Evolutionary conservation across 225 moss, liverwort and hornwort species (phyloP), one percentile per base, ranked within the genome.

Genomic region (Pseudoscleropodium purum): DNA sequence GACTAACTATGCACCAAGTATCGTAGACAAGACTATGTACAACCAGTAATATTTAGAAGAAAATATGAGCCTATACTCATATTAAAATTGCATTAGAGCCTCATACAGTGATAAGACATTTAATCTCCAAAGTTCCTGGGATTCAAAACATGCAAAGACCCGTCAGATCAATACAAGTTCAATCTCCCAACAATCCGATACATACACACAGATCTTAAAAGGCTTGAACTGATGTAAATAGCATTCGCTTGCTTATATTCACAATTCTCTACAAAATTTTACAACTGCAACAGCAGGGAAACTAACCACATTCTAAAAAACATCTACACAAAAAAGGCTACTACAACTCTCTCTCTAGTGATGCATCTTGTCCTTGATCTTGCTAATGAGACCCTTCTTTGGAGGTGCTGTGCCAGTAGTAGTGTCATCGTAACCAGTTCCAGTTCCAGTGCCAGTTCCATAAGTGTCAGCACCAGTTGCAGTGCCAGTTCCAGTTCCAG

Each of bases 331-430:
- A 69, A 51, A 23, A 61, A 9, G 0, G 19, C 9, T 31, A 10
- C 15, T 20, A 34, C 11, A 13, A n/a, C 10, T 12, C 3, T 5
- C 3, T 5, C 11, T 84, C 86, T 91, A 90, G 2, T 86, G 89
- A 21, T 89, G 91, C 13, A 93, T 7, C 69, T 93, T 93, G 2
- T 93, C 91, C 88, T 93, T 93, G 37, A 93, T 93, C 47, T 93
- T 93, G 2, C 80, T 36, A 0, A 93, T 57, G 0, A 93, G 15
- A 3, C 92, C 89, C 66, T 92, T 92, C 89, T 93, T 93, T 1
- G 88, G 92, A 3, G 93, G 26, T 2, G 81, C 82, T 5, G 52
- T 3, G 4, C 87, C 87, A 1, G 84, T 59, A 2, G 5, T 37
- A 3, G 24, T 26, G 0, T 36, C 73, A 49, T 59, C 87, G 7